A percentile compares a stretch with the other conserved stretches of the same genome.
Conservation (phyloP, 768 basidiomycete species). For the Amanita pseudoporphyria region DNA sequence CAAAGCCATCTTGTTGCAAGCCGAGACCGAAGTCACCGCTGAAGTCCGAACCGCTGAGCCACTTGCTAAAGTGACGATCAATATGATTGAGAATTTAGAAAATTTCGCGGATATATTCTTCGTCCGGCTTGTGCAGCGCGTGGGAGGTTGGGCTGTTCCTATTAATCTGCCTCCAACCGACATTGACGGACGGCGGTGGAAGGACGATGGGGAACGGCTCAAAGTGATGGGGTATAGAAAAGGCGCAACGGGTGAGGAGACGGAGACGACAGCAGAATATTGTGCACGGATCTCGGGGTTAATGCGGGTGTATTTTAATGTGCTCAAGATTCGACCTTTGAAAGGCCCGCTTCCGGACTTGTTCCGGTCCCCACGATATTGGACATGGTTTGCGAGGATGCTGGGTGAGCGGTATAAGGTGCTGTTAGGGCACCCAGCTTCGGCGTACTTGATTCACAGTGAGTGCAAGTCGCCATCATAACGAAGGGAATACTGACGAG, state of each 20-base stretch:
- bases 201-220: constrained; percentile 23
- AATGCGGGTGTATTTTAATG: constrained; percentile 80
- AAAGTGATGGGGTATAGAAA: constrained; percentile 53
- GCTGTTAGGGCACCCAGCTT: constrained; percentile 47
- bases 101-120: constrained; percentile 72
- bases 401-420: constrained; percentile 29
- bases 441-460: constrained; percentile 65
- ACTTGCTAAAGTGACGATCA: constrained; percentile 67
- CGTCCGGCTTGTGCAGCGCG: constrained; percentile 76
- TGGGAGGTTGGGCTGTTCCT: constrained; percentile 85
- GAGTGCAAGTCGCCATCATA: constrained; percentile 16
- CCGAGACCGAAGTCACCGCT: constrained; percentile 87
- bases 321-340: constrained; percentile 39
- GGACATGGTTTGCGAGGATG: constrained; percentile 67
- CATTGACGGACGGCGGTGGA: constrained; percentile 39
- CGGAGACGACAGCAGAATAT: constrained; percentile 56
- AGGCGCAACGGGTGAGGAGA: constrained; percentile 23
- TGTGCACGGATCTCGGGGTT: constrained; percentile 63
- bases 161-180: constrained; percentile 44
- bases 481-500: background rate
- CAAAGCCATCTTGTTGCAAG: constrained; percentile 83
- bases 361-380: constrained; percentile 57
- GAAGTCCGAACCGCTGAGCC: constrained; percentile 81
- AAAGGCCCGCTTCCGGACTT: constrained; percentile 35
- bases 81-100: constrained; percentile 48